These are phyloP conservation scores for Pseudopithomyces chartarum DNA, from an alignment of 2,329 filamentous ascomycete species.

Conservation along the genomic window DNA sequence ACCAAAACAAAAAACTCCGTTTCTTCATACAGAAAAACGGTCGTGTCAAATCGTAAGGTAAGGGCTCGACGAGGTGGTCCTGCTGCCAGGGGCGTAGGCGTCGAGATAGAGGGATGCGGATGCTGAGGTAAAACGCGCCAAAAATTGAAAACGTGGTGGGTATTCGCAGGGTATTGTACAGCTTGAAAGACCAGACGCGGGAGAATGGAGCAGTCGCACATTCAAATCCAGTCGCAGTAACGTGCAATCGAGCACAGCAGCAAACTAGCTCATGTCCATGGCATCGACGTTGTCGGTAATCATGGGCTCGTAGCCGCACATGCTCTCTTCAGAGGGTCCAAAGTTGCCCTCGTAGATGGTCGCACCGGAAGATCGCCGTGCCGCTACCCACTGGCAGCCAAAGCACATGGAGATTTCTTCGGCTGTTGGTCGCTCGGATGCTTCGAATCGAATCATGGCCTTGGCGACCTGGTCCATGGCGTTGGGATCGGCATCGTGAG, in stretches of 20 bases:
- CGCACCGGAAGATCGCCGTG: slow-evolving; percentile 81
- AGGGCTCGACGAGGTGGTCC: slow-evolving; percentile 1
- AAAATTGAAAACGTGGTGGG: background rate
- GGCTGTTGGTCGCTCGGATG: slow-evolving; percentile 72
- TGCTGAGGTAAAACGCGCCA: background rate
- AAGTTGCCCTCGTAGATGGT: slow-evolving; percentile 96
- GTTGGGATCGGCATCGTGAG: slow-evolving; percentile 70
- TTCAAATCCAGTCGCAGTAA: background rate
- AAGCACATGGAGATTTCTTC: slow-evolving; percentile 73
- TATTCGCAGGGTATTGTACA: background rate
- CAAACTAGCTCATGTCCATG: slow-evolving; percentile 57
- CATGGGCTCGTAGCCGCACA: slow-evolving; percentile 31
- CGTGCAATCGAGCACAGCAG: background rate
- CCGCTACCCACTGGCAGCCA: slow-evolving; percentile 79
- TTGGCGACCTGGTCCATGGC: slow-evolving; percentile 83
- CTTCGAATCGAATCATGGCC: slow-evolving; percentile 84
- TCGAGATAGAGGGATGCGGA: background rate
- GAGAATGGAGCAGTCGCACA: background rate
- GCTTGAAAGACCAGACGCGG: background rate
- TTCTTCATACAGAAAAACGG: slow-evolving; percentile 1
- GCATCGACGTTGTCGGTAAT: slow-evolving; percentile 58
- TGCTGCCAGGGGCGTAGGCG: background rate
- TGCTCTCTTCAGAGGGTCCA: slow-evolving; percentile 76
- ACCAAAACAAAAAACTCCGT: slow-evolving; percentile 7
- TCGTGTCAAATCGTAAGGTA: slow-evolving; percentile 1